These are phyloP conservation scores for Globisporangium nunn DNA, from an alignment of 352 stramenopile genomes.

Conservation along the genomic window DNA sequence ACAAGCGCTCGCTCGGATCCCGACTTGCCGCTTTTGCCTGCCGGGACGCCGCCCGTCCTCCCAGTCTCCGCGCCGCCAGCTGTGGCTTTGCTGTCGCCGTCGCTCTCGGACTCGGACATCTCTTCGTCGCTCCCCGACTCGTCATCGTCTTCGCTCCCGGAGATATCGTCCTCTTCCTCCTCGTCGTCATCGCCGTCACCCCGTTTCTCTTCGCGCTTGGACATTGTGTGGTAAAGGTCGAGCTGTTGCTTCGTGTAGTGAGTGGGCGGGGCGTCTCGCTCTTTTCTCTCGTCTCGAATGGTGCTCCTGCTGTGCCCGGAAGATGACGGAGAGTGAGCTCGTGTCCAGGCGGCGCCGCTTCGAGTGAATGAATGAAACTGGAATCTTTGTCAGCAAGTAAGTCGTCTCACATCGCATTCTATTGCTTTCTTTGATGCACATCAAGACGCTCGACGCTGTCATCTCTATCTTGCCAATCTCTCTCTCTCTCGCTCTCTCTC, in stretches of 20 bases:
- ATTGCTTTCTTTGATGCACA: too few species aligned
- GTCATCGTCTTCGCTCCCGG: slow-evolving; percentile 22
- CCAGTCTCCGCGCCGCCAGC: slow-evolving; percentile 9
- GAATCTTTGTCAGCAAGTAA: too few species aligned
- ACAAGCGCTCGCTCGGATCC: slow-evolving; percentile 33
- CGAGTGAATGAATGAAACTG: too few species aligned
- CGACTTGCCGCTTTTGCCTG: slow-evolving; percentile 18
- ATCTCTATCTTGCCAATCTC: too few species aligned
- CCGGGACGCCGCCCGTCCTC: slow-evolving; percentile 10
- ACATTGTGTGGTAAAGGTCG: slow-evolving; percentile 23
- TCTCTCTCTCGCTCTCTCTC: neutral
- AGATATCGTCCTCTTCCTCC: slow-evolving; percentile 55
- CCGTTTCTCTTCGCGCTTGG: slow-evolving; percentile 52
- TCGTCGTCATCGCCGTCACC: slow-evolving; percentile 35
- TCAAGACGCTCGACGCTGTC: too few species aligned
- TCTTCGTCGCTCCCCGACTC: slow-evolving; percentile 63
- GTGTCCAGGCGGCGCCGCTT: too few species aligned
- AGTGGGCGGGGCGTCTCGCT: too few species aligned
- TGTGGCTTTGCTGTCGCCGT: slow-evolving; percentile 30
- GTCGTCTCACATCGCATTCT: too few species aligned
- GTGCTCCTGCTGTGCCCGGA: too few species aligned
- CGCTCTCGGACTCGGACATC: slow-evolving; percentile 59
- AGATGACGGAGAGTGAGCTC: too few species aligned
- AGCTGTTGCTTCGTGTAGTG: too few species aligned
- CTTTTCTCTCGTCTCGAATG: too few species aligned